These are phyloP conservation scores for Filobasidium uniguttulatum DNA, from an alignment of 1,284 basidiomycete species.

Conservation along the genomic window DNA sequence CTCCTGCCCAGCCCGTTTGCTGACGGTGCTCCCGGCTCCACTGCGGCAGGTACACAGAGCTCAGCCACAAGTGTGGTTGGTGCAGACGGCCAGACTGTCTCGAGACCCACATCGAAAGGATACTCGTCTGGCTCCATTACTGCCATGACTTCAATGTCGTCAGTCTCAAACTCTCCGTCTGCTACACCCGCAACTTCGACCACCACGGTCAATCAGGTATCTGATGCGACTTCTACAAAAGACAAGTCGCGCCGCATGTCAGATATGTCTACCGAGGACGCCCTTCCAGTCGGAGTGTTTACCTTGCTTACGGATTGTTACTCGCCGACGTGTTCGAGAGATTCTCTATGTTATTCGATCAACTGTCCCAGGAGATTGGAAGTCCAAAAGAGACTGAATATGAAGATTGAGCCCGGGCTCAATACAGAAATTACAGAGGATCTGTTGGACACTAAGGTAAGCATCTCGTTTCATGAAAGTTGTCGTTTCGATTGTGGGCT, in stretches of 20 bases:
- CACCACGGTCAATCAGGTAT: constrained; percentile 19
- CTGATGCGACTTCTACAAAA: too few relatives aligned
- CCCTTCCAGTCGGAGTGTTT: constrained; percentile 86
- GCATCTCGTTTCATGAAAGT: too few relatives aligned
- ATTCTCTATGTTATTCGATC: constrained; percentile 88
- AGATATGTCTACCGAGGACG: constrained; percentile 37
- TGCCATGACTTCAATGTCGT: constrained; percentile 9
- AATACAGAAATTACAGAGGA: constrained; percentile 60
- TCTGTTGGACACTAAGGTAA: constrained; percentile 62
- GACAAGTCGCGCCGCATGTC: constrained; percentile 35
- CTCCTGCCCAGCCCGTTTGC: constrained; percentile 31
- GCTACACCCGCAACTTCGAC: constrained; percentile 27
- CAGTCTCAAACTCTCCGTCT: constrained; percentile 23
- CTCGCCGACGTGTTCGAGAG: constrained; percentile 89
- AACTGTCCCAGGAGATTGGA: constrained; percentile 88
- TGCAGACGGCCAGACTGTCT: constrained; percentile 1
- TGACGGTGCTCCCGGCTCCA: constrained; percentile 13
- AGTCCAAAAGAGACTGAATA: constrained; percentile 77
- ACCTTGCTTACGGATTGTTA: constrained; percentile 96
- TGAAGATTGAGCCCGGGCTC: constrained; percentile 82
- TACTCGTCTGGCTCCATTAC: constrained; percentile 12
- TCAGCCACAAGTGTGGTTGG: not conserved
- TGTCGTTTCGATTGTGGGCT: not conserved
- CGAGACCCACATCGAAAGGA: constrained; percentile 3
- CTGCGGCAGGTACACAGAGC: constrained; percentile 3